phyloP scores from a whole-genome alignment of 805 yeast genomes.

The Teunomyces gatunensis region DNA sequence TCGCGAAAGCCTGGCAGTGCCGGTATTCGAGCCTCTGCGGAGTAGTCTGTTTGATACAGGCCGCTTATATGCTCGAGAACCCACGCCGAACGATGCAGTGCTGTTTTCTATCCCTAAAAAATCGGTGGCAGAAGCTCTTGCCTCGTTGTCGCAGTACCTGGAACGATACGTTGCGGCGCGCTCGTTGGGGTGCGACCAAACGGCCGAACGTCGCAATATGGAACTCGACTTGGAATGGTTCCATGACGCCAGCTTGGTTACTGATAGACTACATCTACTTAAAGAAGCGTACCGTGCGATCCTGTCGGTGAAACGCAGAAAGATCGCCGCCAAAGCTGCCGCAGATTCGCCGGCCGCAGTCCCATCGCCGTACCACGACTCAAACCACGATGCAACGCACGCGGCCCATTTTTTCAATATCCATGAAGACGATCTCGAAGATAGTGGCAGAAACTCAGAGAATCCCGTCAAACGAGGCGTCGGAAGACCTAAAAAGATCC shows the following conservation, averaged over 20 bases:
- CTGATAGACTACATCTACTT: conserved; percentile 26
- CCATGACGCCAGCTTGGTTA: conserved; percentile 19
- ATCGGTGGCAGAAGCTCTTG: conserved; percentile 8
- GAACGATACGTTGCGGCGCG: conserved; percentile 3
- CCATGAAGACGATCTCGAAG: conserved; percentile 15
- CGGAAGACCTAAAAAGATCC: conserved; percentile 1
- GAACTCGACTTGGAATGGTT: conserved; percentile 19
- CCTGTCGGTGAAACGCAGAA: conserved; percentile 19
- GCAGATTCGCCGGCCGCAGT: not conserved
- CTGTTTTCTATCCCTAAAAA: conserved; percentile 1
- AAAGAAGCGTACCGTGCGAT: conserved; percentile 27
- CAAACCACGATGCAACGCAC: not conserved
- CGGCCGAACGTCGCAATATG: conserved; percentile 1
- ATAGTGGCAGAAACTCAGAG: conserved; percentile 12
- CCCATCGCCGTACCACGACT: not conserved
- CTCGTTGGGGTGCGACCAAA: not conserved
- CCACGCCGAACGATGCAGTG: not conserved
- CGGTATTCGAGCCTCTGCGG: not conserved
- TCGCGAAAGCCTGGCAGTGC: not conserved
- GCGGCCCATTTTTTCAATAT: not conserved
- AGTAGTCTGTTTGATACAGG: not conserved
- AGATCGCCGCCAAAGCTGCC: conserved; percentile 2
- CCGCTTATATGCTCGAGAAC: not conserved
- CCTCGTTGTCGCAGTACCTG: conserved; percentile 7
- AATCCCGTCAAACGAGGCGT: conserved; percentile 1